Evolutionary conservation across 768 basidiomycete species (phyloP).

Genomic region (Glaciozyma antarctica): DNA sequence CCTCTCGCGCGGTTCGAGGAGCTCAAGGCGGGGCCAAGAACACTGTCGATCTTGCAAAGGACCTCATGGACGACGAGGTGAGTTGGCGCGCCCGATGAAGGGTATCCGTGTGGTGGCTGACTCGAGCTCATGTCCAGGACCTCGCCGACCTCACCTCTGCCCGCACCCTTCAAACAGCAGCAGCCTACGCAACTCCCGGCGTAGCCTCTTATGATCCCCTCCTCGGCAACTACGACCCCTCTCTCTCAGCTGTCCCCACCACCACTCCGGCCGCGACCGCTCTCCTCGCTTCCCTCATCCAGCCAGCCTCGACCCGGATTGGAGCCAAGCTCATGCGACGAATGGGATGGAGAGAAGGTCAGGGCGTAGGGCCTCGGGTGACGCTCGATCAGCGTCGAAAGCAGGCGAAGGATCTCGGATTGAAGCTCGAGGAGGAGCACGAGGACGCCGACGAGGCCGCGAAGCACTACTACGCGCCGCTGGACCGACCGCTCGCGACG

Average conservation of each 20-base stretch:
- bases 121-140: slow-evolving; percentile 43
- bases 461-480: slow-evolving; percentile 76
- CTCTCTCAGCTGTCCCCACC: background rate
- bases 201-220: slow-evolving; percentile 21
- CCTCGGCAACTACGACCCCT: slow-evolving; percentile 13
- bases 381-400: slow-evolving; percentile 62
- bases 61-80: slow-evolving; percentile 95
- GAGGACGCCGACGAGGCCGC: slow-evolving; percentile 53
- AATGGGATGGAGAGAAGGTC: slow-evolving; percentile 90
- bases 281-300: slow-evolving; percentile 60
- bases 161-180: slow-evolving; percentile 63
- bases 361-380: slow-evolving; percentile 85
- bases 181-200: slow-evolving; percentile 50
- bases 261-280: slow-evolving; percentile 27
- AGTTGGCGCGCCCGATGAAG: background rate
- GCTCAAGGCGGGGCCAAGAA: slow-evolving; percentile 37
- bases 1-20: slow-evolving; percentile 70
- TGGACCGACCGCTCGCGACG: slow-evolving; percentile 59
- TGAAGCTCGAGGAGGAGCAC: slow-evolving; percentile 45
- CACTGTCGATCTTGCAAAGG: slow-evolving; percentile 58
- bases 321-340: slow-evolving; percentile 81
- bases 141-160: slow-evolving; percentile 68
- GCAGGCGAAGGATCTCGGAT: slow-evolving; percentile 38
- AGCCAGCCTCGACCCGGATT: slow-evolving; percentile 65
- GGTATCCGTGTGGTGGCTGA: background rate